Evolutionary conservation across 495 filamentous ascomycete genomes (phyloP).

Genomic region (Hypoxylon perforatum): DNA sequence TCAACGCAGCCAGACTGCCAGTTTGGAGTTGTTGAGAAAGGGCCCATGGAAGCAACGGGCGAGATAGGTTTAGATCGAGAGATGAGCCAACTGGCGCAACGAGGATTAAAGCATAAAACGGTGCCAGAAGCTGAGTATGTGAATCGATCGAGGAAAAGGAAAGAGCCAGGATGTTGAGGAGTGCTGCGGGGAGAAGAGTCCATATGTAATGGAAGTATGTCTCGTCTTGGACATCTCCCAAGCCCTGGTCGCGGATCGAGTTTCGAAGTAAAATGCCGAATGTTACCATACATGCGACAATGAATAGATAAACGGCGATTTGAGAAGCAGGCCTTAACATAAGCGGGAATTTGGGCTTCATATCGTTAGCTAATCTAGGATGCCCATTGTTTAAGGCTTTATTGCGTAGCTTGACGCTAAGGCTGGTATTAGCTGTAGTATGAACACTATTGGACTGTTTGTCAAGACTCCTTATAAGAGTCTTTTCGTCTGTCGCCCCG

Average conservation of each 20-base stretch:
- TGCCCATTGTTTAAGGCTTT: no score
- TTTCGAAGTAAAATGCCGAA: slow-evolving; percentile 37
- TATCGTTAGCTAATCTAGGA: no score
- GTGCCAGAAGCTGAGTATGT: slow-evolving; percentile 24
- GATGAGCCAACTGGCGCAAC: slow-evolving; percentile 26
- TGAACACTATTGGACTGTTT: no score
- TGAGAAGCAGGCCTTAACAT: neutral
- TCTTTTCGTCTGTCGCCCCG: neutral
- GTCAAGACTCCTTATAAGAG: neutral
- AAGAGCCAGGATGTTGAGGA: slow-evolving; percentile 22
- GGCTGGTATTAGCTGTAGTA: no score
- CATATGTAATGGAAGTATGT: slow-evolving; percentile 35
- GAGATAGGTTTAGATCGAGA: slow-evolving; percentile 31
- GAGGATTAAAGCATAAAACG: slow-evolving; percentile 24
- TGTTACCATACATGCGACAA: slow-evolving; percentile 30
- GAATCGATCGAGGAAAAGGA: slow-evolving; percentile 32
- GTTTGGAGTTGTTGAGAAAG: slow-evolving; percentile 23
- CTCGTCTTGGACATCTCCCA: slow-evolving; percentile 31
- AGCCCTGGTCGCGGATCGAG: slow-evolving; percentile 31
- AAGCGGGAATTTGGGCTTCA: no score
- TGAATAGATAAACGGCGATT: neutral
- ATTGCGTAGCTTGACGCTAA: no score
- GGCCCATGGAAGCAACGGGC: slow-evolving; percentile 21
- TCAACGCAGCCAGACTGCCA: slow-evolving; percentile 28
- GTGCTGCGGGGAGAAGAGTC: slow-evolving; percentile 35